phyloP scores from a whole-genome alignment of 768 basidiomycete species.

The Agrocybe praecox region DNA sequence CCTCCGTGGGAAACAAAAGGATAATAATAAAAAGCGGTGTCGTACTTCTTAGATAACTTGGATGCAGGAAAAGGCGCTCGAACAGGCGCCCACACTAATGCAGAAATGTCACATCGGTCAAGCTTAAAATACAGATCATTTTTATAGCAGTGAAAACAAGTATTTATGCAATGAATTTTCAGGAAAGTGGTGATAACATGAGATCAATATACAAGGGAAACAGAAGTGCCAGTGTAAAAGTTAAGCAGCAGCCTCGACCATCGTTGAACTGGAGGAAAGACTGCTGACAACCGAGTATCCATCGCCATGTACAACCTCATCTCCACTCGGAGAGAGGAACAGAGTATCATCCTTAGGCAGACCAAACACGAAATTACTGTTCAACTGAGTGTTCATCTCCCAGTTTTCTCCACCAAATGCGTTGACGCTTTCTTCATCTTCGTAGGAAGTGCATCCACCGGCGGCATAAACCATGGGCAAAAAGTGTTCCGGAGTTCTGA shows the following conservation, averaged over 20 bases:
- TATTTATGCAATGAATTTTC: too few relatives aligned
- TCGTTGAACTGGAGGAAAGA: neutral
- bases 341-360: neutral
- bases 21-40: too few relatives aligned
- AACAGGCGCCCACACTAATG: too few relatives aligned
- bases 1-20: too few relatives aligned
- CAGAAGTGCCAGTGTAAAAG: neutral
- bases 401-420: neutral
- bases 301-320: neutral
- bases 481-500: neutral
- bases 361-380: neutral
- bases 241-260: neutral
- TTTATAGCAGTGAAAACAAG: too few relatives aligned
- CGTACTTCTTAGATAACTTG: too few relatives aligned
- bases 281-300: neutral
- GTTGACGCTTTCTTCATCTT: neutral
- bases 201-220: neutral
- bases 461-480: neutral
- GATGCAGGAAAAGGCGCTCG: too few relatives aligned
- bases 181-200: neutral
- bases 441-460: neutral
- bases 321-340: neutral
- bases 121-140: too few relatives aligned
- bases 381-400: neutral
- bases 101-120: too few relatives aligned